Percentiles rank a stretch among this genome's conserved stretches.
Evolutionary conservation across 306 rosid species (phyloP).

Genomic region (Vachellia collinsii): DNA sequence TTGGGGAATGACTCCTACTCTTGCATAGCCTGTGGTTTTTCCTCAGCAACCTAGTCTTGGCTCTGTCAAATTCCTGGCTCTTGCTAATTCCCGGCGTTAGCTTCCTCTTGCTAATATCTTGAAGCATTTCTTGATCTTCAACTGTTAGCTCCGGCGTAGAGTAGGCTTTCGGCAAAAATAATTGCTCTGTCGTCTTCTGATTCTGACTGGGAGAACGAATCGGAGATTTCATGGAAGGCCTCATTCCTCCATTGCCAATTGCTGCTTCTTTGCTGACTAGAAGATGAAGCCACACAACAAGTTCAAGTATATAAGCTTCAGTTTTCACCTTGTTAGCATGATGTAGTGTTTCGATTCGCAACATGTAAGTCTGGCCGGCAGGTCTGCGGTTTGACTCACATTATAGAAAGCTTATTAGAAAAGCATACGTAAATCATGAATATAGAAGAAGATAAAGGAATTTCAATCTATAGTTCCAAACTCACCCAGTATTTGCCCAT

Average conservation of each 20-base stretch:
- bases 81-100: slow-evolving; percentile 89
- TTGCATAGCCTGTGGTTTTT: slow-evolving; percentile 80
- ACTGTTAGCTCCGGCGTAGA: slow-evolving; percentile 65
- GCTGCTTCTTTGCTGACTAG: slow-evolving; percentile 79
- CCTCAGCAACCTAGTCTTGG: slow-evolving; percentile 65
- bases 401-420: slow-evolving; percentile 37
- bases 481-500: slow-evolving; percentile 98
- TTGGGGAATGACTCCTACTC: slow-evolving; percentile 89
- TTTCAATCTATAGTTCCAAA: slow-evolving; percentile 18
- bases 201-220: slow-evolving; percentile 67
- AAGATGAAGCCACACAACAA: slow-evolving; percentile 91
- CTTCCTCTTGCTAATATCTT: slow-evolving; percentile 74
- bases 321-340: slow-evolving; percentile 87
- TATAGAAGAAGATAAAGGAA: slow-evolving; percentile 5
- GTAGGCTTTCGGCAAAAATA: slow-evolving; percentile 46
- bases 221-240: slow-evolving; percentile 82
- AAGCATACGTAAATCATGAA: slow-evolving; percentile 16
- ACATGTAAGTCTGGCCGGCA: slow-evolving; percentile 67
- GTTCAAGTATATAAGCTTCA: slow-evolving; percentile 81
- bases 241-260: slow-evolving; percentile 63
- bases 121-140: slow-evolving; percentile 93
- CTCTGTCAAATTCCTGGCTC: slow-evolving; percentile 88
- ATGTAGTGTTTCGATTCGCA: slow-evolving; percentile 85
- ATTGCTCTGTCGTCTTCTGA: slow-evolving; percentile 35
- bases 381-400: slow-evolving; percentile 72